A percentile compares a stretch with the other conserved stretches of the same genome.
These are phyloP conservation scores for Fusarium pseudoanthophilum DNA, from an alignment of 2,329 filamentous ascomycete species.

Conservation along the genomic window DNA sequence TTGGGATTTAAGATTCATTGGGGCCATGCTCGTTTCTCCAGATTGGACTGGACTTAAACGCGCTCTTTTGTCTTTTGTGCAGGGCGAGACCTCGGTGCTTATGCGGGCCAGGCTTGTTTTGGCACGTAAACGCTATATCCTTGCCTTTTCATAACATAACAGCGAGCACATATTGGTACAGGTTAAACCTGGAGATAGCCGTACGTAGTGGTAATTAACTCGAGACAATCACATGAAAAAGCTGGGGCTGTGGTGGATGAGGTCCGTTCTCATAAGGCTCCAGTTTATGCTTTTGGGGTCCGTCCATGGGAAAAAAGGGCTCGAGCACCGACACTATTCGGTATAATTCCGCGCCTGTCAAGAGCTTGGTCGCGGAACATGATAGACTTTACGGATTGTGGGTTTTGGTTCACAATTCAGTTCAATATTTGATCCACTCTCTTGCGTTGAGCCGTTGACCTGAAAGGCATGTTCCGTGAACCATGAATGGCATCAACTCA, in stretches of 20 bases:
- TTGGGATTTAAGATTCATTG: neutral
- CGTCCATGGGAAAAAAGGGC: neutral
- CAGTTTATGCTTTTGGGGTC: neutral
- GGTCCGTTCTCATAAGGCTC: conserved; percentile 2
- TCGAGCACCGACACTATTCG: conserved; percentile 8
- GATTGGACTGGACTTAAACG: neutral
- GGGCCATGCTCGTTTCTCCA: neutral
- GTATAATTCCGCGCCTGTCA: conserved; percentile 30
- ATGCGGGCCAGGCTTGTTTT: conserved; percentile 35
- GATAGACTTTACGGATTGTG: neutral
- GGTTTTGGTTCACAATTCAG: neutral
- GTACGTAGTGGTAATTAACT: neutral
- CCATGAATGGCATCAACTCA: conserved; percentile 1
- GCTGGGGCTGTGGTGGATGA: neutral
- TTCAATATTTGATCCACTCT: conserved; percentile 23
- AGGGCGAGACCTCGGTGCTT: conserved; percentile 43
- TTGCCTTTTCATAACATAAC: conserved; percentile 25
- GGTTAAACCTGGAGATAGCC: neutral
- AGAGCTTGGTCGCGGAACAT: neutral
- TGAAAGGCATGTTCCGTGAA: conserved; percentile 31
- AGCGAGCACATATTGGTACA: conserved; percentile 15
- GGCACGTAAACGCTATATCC: conserved; percentile 4
- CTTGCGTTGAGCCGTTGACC: conserved; percentile 23
- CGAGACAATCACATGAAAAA: conserved; percentile 36
- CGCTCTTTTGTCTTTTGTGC: neutral